Evolutionary conservation across 352 stramenopile species (phyloP), one percentile per base, ranked within the genome.

Genomic region (Globisporangium nodosum): DNA sequence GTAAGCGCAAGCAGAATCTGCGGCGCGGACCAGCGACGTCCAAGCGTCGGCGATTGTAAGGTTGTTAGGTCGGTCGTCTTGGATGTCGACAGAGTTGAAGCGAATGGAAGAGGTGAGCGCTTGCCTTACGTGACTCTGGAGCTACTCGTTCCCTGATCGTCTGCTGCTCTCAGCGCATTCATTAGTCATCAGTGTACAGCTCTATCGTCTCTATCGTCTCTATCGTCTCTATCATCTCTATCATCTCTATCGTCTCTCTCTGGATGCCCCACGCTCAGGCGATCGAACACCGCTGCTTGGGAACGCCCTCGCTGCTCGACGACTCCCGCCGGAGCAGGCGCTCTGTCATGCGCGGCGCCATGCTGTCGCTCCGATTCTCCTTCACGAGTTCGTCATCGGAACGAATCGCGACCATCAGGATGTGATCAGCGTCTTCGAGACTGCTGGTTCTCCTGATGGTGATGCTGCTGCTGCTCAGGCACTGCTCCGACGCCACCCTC

Each of bases 401-500:
- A 18, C 16, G 42, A 20, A 48, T 48, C 16, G 18, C 18, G 42
- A 48, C 5, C 16, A 12, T 24, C 15, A 48, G 3, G 7, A 42
- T 15, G 35, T 42, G 35, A 42, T 42, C 35, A 3, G 11, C 35
- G 35, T 42, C 35, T 42, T 15, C 35, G 35, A 42, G 35, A 15
- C 35, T 42, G 35, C 35, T 15, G 11, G 35, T 42, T 42, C 12
- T 42, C 35, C 35, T 42, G 35, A 7, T 15, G 35, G 7, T 42
- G 35, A 4, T 16, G 68, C 52, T 85, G 74, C 52, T 87, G 70
- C 3, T 59, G 54, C 49, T 76, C 69, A 59, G 72, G 81, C 55
- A 88, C 74, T 5, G 74, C 61, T 20, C 83, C 68, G 58, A 49
- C 50, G 43, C 58, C 21, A 73, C 66, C 52, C 78, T 74, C 24